Percentiles rank a stretch among this genome's conserved stretches.
These are phyloP conservation scores for Phytopythium vexans DNA, from an alignment of 352 stramenopile species.

Conservation along the genomic window DNA sequence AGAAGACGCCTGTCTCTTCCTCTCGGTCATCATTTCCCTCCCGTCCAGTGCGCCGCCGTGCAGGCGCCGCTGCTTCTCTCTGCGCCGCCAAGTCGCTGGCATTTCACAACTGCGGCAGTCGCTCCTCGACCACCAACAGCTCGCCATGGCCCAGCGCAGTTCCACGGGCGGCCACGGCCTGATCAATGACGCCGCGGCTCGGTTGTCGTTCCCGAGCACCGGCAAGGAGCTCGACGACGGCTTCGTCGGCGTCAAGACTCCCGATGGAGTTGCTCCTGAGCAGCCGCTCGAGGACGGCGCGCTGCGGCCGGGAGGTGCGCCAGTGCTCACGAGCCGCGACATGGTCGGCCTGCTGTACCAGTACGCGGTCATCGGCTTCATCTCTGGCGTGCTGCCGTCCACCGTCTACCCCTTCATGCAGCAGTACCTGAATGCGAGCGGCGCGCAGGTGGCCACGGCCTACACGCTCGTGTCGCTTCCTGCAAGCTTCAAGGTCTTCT, in stretches of 20 bases:
- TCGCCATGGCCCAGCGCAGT: no score
- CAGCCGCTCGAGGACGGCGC: slow-evolving; percentile 32
- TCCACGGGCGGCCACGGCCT: neutral
- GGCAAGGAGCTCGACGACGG: slow-evolving; percentile 22
- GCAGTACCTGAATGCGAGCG: slow-evolving; percentile 33
- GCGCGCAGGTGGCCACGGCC: slow-evolving; percentile 28
- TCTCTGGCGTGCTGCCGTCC: slow-evolving; percentile 29
- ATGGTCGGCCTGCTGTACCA: slow-evolving; percentile 35
- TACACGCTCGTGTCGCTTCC: slow-evolving; percentile 34
- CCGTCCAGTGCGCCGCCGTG: no score
- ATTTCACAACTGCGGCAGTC: no score
- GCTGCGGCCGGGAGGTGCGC: slow-evolving; percentile 30
- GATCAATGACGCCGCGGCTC: neutral
- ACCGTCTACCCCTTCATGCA: slow-evolving; percentile 42
- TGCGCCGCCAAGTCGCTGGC: no score
- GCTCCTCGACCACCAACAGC: no score
- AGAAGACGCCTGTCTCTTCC: no score
- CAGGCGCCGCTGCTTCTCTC: no score
- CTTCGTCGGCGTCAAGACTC: slow-evolving; percentile 19
- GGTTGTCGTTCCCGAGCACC: slow-evolving; percentile 18
- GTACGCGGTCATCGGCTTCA: slow-evolving; percentile 35
- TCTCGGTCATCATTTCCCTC: no score
- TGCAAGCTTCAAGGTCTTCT: slow-evolving; percentile 60
- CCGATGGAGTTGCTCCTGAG: slow-evolving; percentile 4
- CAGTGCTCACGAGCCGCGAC: slow-evolving; percentile 22